phyloP scores from a whole-genome alignment of 2,329 filamentous ascomycete genomes.

The Ceratocystis harringtonii region DNA sequence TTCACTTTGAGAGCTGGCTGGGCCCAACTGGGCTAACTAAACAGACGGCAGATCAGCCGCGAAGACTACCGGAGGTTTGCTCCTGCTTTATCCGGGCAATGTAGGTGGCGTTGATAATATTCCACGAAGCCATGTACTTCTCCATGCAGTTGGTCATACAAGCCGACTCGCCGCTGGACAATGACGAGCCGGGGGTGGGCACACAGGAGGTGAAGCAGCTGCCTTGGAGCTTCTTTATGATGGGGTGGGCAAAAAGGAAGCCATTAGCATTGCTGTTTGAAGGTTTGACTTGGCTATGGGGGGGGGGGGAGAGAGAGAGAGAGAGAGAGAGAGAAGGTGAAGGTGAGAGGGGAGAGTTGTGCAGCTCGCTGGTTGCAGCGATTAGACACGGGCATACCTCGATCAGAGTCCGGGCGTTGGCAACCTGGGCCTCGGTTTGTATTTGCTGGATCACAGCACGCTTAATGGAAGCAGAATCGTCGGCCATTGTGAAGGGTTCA shows the following conservation, averaged over 20 bases:
- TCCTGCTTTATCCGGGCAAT: constrained; percentile 48
- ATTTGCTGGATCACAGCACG: constrained; percentile 50
- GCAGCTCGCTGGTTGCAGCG: neutral
- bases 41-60: neutral
- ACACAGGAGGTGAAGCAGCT: constrained; percentile 70
- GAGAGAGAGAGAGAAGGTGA: too few species aligned
- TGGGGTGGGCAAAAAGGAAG: neutral
- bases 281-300: neutral
- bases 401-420: constrained; percentile 55
- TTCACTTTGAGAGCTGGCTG: neutral
- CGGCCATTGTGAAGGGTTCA: constrained; percentile 10
- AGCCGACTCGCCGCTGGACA: constrained; percentile 52
- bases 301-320: neutral
- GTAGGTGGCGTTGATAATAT: constrained; percentile 54
- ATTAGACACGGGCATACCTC: constrained; percentile 35
- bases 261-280: neutral
- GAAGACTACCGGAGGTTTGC: constrained; percentile 24
- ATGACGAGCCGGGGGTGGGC: constrained; percentile 49
- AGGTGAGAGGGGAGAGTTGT: too few species aligned
- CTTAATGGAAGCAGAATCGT: constrained; percentile 42
- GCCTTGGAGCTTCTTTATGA: constrained; percentile 56
- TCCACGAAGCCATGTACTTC: constrained; percentile 73
- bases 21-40: neutral
- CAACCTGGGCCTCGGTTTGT: constrained; percentile 46
- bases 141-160: constrained; percentile 69